Percentiles rank a stretch among this genome's conserved stretches.
Evolutionary conservation across 169 alveolate species (phyloP).

Genomic region (Cryptosporidium ryanae): DNA sequence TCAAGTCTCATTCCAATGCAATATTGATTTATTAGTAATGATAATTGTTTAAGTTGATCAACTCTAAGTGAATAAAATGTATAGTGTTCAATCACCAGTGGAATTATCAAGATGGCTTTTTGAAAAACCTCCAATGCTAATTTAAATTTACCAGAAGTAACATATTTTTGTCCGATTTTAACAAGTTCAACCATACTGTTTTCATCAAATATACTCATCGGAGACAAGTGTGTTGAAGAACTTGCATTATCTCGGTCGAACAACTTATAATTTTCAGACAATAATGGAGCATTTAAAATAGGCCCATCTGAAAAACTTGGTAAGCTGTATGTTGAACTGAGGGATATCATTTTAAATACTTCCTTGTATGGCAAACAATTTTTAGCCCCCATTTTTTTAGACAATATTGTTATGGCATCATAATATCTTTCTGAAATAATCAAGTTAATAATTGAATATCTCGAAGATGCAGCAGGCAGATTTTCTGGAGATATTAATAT

Average conservation of each 20-base stretch:
- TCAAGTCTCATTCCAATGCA: constrained; percentile 80
- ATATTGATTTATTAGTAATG: constrained; percentile 27
- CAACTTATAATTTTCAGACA: constrained; percentile 25
- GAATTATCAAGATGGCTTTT: constrained; percentile 63
- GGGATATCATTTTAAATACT: constrained; percentile 45
- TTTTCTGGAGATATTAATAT: constrained; percentile 30
- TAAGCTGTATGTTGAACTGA: constrained; percentile 46
- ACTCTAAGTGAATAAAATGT: constrained; percentile 13
- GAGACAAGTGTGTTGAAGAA: constrained; percentile 73
- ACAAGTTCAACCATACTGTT: constrained; percentile 74
- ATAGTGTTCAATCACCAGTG: constrained; percentile 48
- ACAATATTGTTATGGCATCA: constrained; percentile 28
- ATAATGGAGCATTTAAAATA: constrained; percentile 16
- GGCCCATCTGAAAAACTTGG: constrained; percentile 56
- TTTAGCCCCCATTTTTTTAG: constrained; percentile 54
- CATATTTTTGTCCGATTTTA: constrained; percentile 79
- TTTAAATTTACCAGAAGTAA: constrained; percentile 77
- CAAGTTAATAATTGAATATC: constrained; percentile 50
- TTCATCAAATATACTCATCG: constrained; percentile 41
- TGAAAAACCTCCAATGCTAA: constrained; percentile 76
- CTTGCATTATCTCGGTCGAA: constrained; percentile 5
- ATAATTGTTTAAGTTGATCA: constrained; percentile 44
- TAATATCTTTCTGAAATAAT: constrained; percentile 50
- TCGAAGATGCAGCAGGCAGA: constrained; percentile 37
- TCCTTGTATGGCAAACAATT: constrained; percentile 17